Evolutionary conservation across 1,284 basidiomycete species (phyloP).

Genomic region (Tremellales sp.): DNA sequence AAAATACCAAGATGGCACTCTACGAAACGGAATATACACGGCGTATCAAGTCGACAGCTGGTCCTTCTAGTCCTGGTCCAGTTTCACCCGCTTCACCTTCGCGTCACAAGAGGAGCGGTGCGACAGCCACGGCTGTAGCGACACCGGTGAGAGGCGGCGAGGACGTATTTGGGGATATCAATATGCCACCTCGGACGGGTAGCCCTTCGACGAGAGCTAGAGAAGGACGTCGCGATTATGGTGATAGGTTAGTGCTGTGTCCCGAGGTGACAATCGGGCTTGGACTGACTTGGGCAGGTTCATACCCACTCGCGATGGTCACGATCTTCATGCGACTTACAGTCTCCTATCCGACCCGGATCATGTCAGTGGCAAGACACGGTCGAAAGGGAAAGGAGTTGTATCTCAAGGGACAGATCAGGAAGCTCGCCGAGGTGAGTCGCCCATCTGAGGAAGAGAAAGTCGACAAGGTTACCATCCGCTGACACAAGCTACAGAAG

Average conservation of each 20-base stretch:
- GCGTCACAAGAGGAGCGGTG: too few relatives aligned
- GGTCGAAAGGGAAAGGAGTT: slow-evolving; percentile 18
- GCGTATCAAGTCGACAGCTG: not conserved
- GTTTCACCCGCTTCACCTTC: not conserved
- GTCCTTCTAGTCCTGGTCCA: not conserved
- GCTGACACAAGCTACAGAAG: slow-evolving; percentile 42
- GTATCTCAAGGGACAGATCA: slow-evolving; percentile 40
- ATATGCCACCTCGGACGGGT: slow-evolving; percentile 14
- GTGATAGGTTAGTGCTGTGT: slow-evolving; percentile 41
- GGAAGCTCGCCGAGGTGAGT: slow-evolving; percentile 49
- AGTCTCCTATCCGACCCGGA: slow-evolving; percentile 50
- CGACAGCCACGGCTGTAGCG: too few relatives aligned
- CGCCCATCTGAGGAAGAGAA: not conserved
- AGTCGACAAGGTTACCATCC: too few relatives aligned
- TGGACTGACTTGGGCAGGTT: slow-evolving; percentile 45
- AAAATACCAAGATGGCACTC: not conserved
- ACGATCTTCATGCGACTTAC: slow-evolving; percentile 53
- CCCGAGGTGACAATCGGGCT: not conserved
- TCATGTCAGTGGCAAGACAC: slow-evolving; percentile 7
- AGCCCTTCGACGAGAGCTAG: slow-evolving; percentile 28
- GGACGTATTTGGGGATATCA: slow-evolving; percentile 41
- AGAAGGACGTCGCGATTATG: slow-evolving; percentile 42
- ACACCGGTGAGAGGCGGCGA: not conserved
- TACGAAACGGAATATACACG: not conserved
- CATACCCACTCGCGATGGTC: slow-evolving; percentile 54